Percentiles rank a stretch among this genome's conserved stretches.
Conservation (phyloP, 805 yeast genomes). For the Tetrapisispora namnaoensis region DNA sequence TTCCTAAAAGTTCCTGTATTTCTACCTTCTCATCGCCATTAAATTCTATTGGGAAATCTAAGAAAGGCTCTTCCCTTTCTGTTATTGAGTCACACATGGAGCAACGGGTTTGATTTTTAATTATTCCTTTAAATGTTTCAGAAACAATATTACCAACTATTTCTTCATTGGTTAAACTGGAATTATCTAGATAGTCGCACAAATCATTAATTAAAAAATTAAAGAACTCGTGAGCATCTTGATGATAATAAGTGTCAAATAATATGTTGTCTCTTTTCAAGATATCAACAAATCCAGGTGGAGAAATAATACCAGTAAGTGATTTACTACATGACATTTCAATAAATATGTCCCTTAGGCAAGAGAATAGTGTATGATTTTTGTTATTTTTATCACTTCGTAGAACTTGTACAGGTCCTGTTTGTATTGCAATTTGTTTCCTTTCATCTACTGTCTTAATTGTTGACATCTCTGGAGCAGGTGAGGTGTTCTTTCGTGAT, state of each 20-base stretch:
- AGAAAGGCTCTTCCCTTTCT: constrained; percentile 71
- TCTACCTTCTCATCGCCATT: constrained; percentile 66
- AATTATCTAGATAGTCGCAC: constrained; percentile 33
- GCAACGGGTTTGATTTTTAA: constrained; percentile 84
- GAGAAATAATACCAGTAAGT: constrained; percentile 76
- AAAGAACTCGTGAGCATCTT: constrained; percentile 94
- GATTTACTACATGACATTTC: constrained; percentile 61
- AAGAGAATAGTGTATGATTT: constrained; percentile 41
- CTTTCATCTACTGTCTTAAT: constrained; percentile 42
- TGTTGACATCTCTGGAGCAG: not conserved
- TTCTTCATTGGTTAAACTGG: not conserved
- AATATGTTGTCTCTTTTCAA: constrained; percentile 75
- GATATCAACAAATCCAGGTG: constrained; percentile 60
- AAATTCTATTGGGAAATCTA: constrained; percentile 83
- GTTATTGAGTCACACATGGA: constrained; percentile 80
- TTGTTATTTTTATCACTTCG: constrained; percentile 56
- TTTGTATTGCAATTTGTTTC: constrained; percentile 63
- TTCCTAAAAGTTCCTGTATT: constrained; percentile 35
- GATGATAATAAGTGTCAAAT: constrained; percentile 89
- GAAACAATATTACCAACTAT: constrained; percentile 44
- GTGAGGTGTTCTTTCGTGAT: not conserved
- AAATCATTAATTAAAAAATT: constrained; percentile 77
- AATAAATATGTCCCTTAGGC: constrained; percentile 80
- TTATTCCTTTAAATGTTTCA: constrained; percentile 69
- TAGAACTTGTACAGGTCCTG: constrained; percentile 59